Evolutionary conservation across 2,329 filamentous ascomycete genomes (phyloP).

Genomic region (Diaporthe australafricana): DNA sequence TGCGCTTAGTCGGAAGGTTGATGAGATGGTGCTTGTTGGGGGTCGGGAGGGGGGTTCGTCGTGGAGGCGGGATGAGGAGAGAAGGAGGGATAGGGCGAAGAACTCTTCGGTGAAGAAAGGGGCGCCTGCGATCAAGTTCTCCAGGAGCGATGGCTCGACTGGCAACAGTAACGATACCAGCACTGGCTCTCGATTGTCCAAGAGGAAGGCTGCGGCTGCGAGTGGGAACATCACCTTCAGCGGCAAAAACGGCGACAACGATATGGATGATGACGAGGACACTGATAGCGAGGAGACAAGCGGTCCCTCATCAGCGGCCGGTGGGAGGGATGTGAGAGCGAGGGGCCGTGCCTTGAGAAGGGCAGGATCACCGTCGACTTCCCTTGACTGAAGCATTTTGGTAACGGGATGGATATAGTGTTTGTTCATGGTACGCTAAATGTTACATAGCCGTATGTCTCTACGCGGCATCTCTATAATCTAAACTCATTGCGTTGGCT

Average conservation of each 20-base stretch:
- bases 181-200: not conserved
- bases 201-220: not conserved
- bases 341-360: not conserved
- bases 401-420: not conserved
- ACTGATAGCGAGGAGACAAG: not conserved
- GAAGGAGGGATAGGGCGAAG: not conserved
- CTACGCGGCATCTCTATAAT: constrained; percentile 15
- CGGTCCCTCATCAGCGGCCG: not conserved
- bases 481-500: constrained; percentile 47
- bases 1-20: not conserved
- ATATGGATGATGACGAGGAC: not conserved
- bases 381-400: constrained; percentile 4
- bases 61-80: not conserved
- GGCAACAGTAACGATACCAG: not conserved
- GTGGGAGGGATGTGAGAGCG: not conserved
- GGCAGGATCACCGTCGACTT: constrained; percentile 11
- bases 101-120: not conserved
- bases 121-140: not conserved
- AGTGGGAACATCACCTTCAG: not conserved
- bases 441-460: not conserved
- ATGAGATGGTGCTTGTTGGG: constrained; percentile 15
- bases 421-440: not conserved
- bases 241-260: not conserved
- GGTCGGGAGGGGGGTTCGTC: not conserved
- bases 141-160: not conserved